Evolutionary conservation across 352 stramenopile species (phyloP), one percentile per base, ranked within the genome.

Genomic region (Phytopythium sindhum): DNA sequence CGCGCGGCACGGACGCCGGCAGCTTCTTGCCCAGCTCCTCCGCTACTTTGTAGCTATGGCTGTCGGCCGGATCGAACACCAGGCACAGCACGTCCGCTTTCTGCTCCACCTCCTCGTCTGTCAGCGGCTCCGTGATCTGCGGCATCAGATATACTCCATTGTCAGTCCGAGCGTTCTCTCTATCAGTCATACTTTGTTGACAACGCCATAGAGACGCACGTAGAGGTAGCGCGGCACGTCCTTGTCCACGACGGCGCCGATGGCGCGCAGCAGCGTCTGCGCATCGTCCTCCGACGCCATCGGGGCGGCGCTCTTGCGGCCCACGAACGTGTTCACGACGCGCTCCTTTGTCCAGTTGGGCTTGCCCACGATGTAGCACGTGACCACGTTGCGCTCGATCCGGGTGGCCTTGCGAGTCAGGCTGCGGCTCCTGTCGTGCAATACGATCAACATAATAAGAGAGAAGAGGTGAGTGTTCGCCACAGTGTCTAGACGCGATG

Each of bases 61-160:
- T 56, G 29, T 90, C 72, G 0, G 78, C 60, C 31, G 85, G 85
- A 59, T 93, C 82, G 60, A 86, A 75, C 37, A 93, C 55, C 28
- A 91, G 70, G 41, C 87, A 85, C 45, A 93, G 48, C 58, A 90
- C 83, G 65, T 93, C 85, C 1, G 85, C 85, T 42, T 78, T 81
- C 56, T 84, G 77, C 63, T 90, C 79, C 17, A 93, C 75, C 50
- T 93, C 81, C 7, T 80, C 83, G 26, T 80, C 80, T 1, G 70
- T 70, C 45, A 91, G 62, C 35, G 73, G 75, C 69, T 91, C 79
- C 1, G 82, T 93, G 37, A 93, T 75, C 84, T 92, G 50, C 15
- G 54, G 44, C 66, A 14, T 15, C 45, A 57, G n/a, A n/a, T 21
- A 26, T 63, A 42, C 24, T 41, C 66, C 37, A 28, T 17, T 59